Base-by-base conservation (phyloP, 257 asterid genomes). In the Capsicum baccatum region DNA sequence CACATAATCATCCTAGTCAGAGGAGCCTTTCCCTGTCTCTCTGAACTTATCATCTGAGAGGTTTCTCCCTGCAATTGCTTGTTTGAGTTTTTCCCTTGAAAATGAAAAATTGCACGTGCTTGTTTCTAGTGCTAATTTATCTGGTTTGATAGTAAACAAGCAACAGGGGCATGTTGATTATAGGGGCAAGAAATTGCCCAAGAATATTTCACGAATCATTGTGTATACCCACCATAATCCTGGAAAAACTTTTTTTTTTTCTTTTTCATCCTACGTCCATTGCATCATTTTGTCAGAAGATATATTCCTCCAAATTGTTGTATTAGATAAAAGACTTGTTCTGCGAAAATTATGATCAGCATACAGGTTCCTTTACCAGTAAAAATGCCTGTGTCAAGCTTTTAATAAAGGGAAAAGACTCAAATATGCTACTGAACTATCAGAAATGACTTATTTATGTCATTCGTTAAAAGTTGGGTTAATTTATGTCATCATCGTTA, bases 1-100 rank as follows among this genome's bases (percentile, higher is more conserved):
- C 93, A 47, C 92, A 88, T 35, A 92, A 89, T 86, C 85, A 85
- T 57, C 94, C 91, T 86, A 80, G 88, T 86, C 98, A 92, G 87
- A 93, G 91, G 88, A 92, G 97, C 90, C 64, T 93, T 81, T 87
- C 99, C 6, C 85, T 94, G 63, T 64, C 88, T n/a, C 89, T 82
- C 11, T 93, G 44, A 39, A 39, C 3, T 39, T 39, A 39, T 39
- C 5, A 39, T 39, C 44, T 4, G 44, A 39, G 48, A 39, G 71
- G 17, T 33, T 10, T 33, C 80, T 48, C 64, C 63, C 42, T 35
- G 80, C 21, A 17, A 52, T 66, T 82, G n/a, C n/a, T 48, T 11
- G 59, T 48, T 73, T 71, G 37, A 73, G 35, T 3, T 73, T 48
- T 6, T 21, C 59, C 4, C 12, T 33, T 12, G 9, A 12, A 50